These are phyloP conservation scores for Curvularia eragrostidis DNA, from an alignment of 2,329 filamentous ascomycete genomes.

Conservation along the genomic window DNA sequence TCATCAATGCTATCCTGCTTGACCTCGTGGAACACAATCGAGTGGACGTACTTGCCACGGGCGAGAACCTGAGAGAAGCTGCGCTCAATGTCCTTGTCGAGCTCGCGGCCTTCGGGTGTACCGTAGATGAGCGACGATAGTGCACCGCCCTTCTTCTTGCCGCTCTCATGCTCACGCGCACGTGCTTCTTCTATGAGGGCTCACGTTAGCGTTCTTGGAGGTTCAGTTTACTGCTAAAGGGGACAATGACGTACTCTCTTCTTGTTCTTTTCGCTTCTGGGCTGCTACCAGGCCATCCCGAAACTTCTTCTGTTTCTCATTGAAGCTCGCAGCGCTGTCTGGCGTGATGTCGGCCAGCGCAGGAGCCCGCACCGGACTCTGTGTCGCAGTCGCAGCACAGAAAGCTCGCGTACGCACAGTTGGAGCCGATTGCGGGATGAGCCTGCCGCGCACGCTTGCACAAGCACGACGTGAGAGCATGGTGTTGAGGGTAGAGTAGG, in stretches of 20 bases:
- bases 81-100: constrained; percentile 94
- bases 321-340: constrained; percentile 76
- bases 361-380: constrained; percentile 57
- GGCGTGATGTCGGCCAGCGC: constrained; percentile 84
- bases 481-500: constrained; percentile 15
- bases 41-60: constrained; percentile 97
- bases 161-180: constrained; percentile 65
- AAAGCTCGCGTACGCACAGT: constrained; percentile 37
- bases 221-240: constrained; percentile 51
- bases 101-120: constrained; percentile 90
- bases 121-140: constrained; percentile 93
- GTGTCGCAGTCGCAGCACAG: constrained; percentile 32
- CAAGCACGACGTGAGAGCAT: constrained; percentile 45
- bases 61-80: constrained; percentile 95
- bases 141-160: constrained; percentile 69
- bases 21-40: constrained; percentile 94
- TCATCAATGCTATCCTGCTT: constrained; percentile 95
- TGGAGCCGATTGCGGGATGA: constrained; percentile 25
- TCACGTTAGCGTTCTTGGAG: constrained; percentile 51
- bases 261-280: constrained; percentile 76
- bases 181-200: constrained; percentile 60
- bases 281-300: constrained; percentile 79
- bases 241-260: constrained; percentile 76
- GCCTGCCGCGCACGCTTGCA: constrained; percentile 34
- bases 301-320: constrained; percentile 82